A percentile compares a stretch with the other conserved stretches of the same genome.
phyloP scores from a whole-genome alignment of 306 rosid species.

The Cucumis hystrix region DNA sequence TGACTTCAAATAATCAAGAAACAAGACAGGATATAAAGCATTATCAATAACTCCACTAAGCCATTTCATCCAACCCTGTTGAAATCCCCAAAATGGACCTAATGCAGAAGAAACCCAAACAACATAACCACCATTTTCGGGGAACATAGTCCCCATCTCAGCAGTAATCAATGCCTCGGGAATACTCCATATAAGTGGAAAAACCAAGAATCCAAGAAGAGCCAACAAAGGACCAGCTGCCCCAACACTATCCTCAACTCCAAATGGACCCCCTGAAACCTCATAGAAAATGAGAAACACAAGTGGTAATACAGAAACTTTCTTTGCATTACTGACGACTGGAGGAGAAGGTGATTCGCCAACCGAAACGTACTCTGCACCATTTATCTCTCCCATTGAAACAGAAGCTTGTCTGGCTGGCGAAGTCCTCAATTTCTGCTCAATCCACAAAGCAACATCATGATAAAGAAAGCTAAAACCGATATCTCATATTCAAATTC shows the following conservation, averaged over 20 bases:
- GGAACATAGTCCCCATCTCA: slow-evolving; percentile 96
- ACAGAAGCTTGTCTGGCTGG: slow-evolving; percentile 24
- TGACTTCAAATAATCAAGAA: slow-evolving; percentile 73
- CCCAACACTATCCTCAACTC: slow-evolving; percentile 68
- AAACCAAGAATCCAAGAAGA: slow-evolving; percentile 60
- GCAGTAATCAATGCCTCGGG: slow-evolving; percentile 91
- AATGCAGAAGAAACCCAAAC: slow-evolving; percentile 87
- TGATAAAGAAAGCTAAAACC: not conserved
- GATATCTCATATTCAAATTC: not conserved
- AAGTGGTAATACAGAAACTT: slow-evolving; percentile 67
- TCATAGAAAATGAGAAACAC: slow-evolving; percentile 90
- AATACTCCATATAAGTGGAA: slow-evolving; percentile 84
- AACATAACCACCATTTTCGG: slow-evolving; percentile 84
- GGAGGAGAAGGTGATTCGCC: slow-evolving; percentile 34
- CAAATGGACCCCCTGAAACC: slow-evolving; percentile 95
- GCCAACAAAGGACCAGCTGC: slow-evolving; percentile 94
- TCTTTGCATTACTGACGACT: slow-evolving; percentile 20
- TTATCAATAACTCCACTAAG: slow-evolving; percentile 88
- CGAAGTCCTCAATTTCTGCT: slow-evolving; percentile 47
- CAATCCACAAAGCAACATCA: not conserved
- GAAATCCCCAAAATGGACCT: slow-evolving; percentile 92
- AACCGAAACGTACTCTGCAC: slow-evolving; percentile 26
- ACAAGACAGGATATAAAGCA: slow-evolving; percentile 76
- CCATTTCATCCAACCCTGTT: slow-evolving; percentile 99
- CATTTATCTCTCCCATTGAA: slow-evolving; percentile 39